phyloP scores from a whole-genome alignment of 768 basidiomycete species.

The Lactifluus hygrophoroides region DNA sequence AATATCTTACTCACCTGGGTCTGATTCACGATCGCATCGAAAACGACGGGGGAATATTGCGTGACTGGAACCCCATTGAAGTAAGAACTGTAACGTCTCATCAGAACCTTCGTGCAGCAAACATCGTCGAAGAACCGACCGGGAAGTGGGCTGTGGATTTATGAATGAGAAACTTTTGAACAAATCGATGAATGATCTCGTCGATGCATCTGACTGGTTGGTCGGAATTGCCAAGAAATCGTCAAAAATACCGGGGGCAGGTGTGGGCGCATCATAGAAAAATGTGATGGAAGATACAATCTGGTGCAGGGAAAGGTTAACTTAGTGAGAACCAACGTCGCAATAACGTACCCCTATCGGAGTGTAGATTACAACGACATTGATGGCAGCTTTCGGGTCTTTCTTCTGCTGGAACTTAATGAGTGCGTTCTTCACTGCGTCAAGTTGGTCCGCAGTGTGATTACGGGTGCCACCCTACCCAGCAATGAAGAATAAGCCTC shows the following conservation, averaged over 20 bases:
- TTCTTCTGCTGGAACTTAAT: conserved; percentile 4
- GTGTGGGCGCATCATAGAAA: conserved; percentile 20
- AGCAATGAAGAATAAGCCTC: no score
- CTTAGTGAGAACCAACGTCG: not conserved
- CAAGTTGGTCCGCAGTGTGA: not conserved
- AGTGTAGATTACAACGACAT: not conserved
- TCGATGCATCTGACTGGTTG: not conserved
- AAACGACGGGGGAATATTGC: not conserved
- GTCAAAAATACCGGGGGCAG: conserved; percentile 16
- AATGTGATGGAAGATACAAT: not conserved
- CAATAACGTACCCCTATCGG: not conserved
- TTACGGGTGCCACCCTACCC: not conserved
- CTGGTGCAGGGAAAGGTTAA: not conserved
- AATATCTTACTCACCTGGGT: not conserved
- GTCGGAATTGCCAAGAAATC: conserved; percentile 16
- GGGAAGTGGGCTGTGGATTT: not conserved
- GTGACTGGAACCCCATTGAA: not conserved
- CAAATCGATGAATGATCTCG: not conserved
- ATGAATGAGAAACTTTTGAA: not conserved
- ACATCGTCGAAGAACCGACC: not conserved
- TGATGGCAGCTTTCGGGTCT: not conserved
- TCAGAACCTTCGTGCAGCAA: not conserved
- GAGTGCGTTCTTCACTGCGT: not conserved
- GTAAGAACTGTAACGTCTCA: not conserved
- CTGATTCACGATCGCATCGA: not conserved